Percentiles rank a stretch among this genome's conserved stretches.
phyloP scores from a whole-genome alignment of 2,329 filamentous ascomycete genomes.

The Xylaria digitata region DNA sequence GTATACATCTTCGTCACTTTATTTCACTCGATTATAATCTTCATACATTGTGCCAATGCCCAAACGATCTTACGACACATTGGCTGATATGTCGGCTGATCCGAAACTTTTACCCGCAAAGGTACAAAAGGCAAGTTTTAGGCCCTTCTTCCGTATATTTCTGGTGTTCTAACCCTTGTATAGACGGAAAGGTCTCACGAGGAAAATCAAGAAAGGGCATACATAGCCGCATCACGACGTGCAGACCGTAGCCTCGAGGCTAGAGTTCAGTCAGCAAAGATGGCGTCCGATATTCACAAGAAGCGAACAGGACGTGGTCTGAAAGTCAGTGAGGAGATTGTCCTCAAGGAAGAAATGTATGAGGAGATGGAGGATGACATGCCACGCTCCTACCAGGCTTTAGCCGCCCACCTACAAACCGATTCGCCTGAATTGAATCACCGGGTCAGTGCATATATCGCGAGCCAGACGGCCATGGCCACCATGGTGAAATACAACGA shows the following conservation, averaged over 20 bases:
- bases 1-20: neutral
- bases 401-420: slow-evolving; percentile 72
- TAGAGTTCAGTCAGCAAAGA: slow-evolving; percentile 84
- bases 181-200: slow-evolving; percentile 81
- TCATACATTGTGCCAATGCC: slow-evolving; percentile 49
- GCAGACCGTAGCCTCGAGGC: slow-evolving; percentile 90
- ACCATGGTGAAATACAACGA: slow-evolving; percentile 58
- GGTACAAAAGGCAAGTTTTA: slow-evolving; percentile 49
- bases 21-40: neutral
- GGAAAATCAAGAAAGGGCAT: slow-evolving; percentile 88
- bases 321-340: slow-evolving; percentile 85
- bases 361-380: slow-evolving; percentile 91
- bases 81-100: slow-evolving; percentile 47
- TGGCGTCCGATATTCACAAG: slow-evolving; percentile 93
- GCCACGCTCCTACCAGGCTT: slow-evolving; percentile 71
- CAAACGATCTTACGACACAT: slow-evolving; percentile 53
- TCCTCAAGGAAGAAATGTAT: slow-evolving; percentile 94
- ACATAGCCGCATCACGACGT: slow-evolving; percentile 89
- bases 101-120: slow-evolving; percentile 51
- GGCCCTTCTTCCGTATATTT: neutral
- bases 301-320: slow-evolving; percentile 84
- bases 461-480: slow-evolving; percentile 58
- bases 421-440: slow-evolving; percentile 70
- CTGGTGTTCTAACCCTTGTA: slow-evolving; percentile 38
- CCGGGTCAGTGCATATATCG: slow-evolving; percentile 63